These are phyloP conservation scores for Gossypium schwendimanii DNA, from an alignment of 441 rosid species.

Conservation along the genomic window DNA sequence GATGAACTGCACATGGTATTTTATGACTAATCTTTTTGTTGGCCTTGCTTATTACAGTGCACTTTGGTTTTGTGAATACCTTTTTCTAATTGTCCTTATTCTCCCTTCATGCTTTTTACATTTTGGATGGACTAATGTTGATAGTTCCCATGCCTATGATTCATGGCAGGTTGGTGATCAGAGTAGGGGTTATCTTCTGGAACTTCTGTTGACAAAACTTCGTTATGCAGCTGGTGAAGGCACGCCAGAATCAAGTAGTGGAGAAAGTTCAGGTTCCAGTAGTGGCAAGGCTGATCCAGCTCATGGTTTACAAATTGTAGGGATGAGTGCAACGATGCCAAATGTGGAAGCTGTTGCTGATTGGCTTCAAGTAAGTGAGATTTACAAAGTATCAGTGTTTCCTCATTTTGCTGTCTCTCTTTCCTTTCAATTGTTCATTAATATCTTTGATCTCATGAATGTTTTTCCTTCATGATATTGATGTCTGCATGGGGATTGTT, in stretches of 20 bases:
- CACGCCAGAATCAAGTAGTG: slow-evolving; percentile 64
- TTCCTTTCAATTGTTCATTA: slow-evolving; percentile 13
- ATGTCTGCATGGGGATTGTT: slow-evolving; percentile 6
- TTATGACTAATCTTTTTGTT: slow-evolving; percentile 8
- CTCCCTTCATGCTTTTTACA: slow-evolving; percentile 11
- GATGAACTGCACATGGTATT: slow-evolving; percentile 98
- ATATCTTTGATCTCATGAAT: background rate
- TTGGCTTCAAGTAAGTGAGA: slow-evolving; percentile 85
- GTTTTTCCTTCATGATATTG: background rate
- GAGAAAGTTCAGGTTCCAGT: slow-evolving; percentile 84
- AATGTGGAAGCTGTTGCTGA: slow-evolving; percentile 95
- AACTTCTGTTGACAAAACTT: slow-evolving; percentile 92
- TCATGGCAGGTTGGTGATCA: slow-evolving; percentile 87
- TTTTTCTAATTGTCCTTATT: slow-evolving; percentile 16
- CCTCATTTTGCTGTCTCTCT: background rate
- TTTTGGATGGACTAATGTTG: slow-evolving; percentile 1
- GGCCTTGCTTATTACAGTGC: background rate
- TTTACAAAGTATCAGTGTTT: slow-evolving; percentile 11
- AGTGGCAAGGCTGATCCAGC: slow-evolving; percentile 72
- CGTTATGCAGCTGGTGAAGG: slow-evolving; percentile 99
- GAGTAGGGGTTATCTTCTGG: slow-evolving; percentile 94
- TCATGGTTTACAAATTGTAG: slow-evolving; percentile 90
- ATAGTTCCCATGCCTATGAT: slow-evolving; percentile 21
- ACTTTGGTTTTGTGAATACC: background rate
- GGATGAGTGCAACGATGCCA: slow-evolving; percentile 99